phyloP scores from a whole-genome alignment of 2,329 filamentous ascomycete species.

The Penicillium sp. region DNA sequence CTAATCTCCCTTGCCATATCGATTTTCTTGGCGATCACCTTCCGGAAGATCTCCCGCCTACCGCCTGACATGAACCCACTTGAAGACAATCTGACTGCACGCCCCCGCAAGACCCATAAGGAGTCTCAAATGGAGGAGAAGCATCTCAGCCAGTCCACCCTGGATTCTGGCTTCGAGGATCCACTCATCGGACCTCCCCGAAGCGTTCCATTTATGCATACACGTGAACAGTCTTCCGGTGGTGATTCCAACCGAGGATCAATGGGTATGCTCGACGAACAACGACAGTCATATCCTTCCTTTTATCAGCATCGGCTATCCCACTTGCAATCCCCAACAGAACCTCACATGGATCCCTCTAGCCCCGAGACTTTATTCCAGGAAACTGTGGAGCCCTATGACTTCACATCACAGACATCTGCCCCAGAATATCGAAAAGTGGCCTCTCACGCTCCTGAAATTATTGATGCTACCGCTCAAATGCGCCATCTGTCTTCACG shows the following conservation, averaged over 20 bases:
- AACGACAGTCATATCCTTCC: slow-evolving; percentile 49
- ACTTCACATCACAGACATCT: slow-evolving; percentile 27
- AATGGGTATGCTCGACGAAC: slow-evolving; percentile 48
- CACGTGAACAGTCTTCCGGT: slow-evolving; percentile 62
- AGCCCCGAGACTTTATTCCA: slow-evolving; percentile 33
- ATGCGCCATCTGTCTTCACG: slow-evolving; percentile 30
- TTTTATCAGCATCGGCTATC: slow-evolving; percentile 41
- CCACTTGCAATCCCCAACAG: slow-evolving; percentile 29
- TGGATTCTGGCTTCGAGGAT: slow-evolving; percentile 43
- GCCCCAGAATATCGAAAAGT: slow-evolving; percentile 30
- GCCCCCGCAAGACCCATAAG: slow-evolving; percentile 68
- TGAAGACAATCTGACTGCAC: slow-evolving; percentile 77
- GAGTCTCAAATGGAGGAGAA: slow-evolving; percentile 62
- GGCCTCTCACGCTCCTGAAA: slow-evolving; percentile 28
- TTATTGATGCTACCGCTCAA: slow-evolving; percentile 32
- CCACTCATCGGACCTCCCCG: slow-evolving; percentile 44
- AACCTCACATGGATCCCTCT: slow-evolving; percentile 22
- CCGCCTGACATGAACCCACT: slow-evolving; percentile 96
- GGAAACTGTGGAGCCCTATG: slow-evolving; percentile 29
- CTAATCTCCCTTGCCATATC: slow-evolving; percentile 67
- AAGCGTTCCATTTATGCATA: slow-evolving; percentile 76
- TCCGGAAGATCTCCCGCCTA: slow-evolving; percentile 75
- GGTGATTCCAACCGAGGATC: slow-evolving; percentile 54
- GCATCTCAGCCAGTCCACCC: slow-evolving; percentile 55
- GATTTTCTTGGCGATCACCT: slow-evolving; percentile 71